Conservation (phyloP, 768 basidiomycete species). For the Gelatoporia subvermispora region DNA sequence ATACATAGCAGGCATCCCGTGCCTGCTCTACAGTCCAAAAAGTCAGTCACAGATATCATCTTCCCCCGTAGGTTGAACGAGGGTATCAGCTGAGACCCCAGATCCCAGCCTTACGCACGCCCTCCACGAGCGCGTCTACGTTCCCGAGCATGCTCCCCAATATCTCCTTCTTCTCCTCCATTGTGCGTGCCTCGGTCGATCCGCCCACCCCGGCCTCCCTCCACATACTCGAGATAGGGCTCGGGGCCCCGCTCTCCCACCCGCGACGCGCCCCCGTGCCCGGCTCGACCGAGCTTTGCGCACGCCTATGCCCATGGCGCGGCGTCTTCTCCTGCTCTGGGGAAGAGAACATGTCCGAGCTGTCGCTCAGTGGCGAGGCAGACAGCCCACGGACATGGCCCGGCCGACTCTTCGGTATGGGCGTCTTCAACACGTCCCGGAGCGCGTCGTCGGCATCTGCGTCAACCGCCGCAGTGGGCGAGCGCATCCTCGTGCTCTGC, state of each 20-base stretch:
- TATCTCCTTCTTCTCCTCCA: slow-evolving; percentile 79
- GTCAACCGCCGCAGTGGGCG: slow-evolving; percentile 2
- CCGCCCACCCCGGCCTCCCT: slow-evolving; percentile 11
- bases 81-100: slow-evolving; percentile 61
- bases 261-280: too few relatives aligned
- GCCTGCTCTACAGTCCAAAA: too few relatives aligned
- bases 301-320: slow-evolving; percentile 14
- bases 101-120: slow-evolving; percentile 80
- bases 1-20: too few relatives aligned
- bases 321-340: slow-evolving; percentile 2
- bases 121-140: slow-evolving; percentile 86
- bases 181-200: slow-evolving; percentile 36
- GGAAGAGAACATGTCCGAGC: slow-evolving; percentile 3
- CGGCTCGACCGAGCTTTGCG: slow-evolving; percentile 18
- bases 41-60: too few relatives aligned
- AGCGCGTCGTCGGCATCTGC: slow-evolving; percentile 6
- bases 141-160: slow-evolving; percentile 83
- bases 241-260: neutral
- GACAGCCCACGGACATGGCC: slow-evolving; percentile 7
- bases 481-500: slow-evolving; percentile 6
- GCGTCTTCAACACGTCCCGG: neutral
- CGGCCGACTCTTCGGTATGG: neutral
- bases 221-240: neutral
- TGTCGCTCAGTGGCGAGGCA: neutral
- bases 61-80: too few relatives aligned